Evolutionary conservation across 2,329 filamentous ascomycete genomes (phyloP), one percentile per base, ranked within the genome.

Genomic region (Lanzia echinophila): DNA sequence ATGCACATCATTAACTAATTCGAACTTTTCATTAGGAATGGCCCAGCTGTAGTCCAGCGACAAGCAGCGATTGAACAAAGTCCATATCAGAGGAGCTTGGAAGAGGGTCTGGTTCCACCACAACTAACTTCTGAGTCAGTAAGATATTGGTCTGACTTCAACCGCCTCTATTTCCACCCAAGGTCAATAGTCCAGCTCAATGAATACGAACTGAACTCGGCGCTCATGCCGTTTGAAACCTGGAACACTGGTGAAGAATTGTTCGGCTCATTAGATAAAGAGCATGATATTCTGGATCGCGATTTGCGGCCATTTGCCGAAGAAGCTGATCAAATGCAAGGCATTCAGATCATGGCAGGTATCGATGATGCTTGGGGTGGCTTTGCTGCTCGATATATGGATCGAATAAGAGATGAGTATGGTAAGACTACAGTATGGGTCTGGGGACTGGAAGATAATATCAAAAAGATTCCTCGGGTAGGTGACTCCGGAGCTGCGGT

Each of bases 121-220:
- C 72, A 75, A 50, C 77, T 96, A 19, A 86, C 79, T 1, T 76
- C 83, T 1, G 79, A 83, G 6, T 79, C 81, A 11, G 87, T 97
- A n/a, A 82, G 90, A 51, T 97, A 94, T 72, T 99, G 94, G 92
- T 95, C 90, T 32, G 94, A 99, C 70, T 97, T 90, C 71, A 95
- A 89, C 62, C 83, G 90, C 24, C 81, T 94, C n/a, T 99, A 84
- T 71, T 96, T 88, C 68, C 91, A 97, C 67, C 94, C 94, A 8
- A 83, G 82, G 52, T 96, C 90, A 12, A 81, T 96, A 51, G 78
- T 95, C 10, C 91, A 95, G 67, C 75, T 97, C 13, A 87, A 87
- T 66, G 90, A 96, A 65, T 95, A 88, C 65, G 89, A 95, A 67
- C 75, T 95, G 34, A 84, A 88, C 67, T 92, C 90, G 3, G 78